Conservation (phyloP, 192 early-diverging fungal species). For the Coemansia sp. region DNA sequence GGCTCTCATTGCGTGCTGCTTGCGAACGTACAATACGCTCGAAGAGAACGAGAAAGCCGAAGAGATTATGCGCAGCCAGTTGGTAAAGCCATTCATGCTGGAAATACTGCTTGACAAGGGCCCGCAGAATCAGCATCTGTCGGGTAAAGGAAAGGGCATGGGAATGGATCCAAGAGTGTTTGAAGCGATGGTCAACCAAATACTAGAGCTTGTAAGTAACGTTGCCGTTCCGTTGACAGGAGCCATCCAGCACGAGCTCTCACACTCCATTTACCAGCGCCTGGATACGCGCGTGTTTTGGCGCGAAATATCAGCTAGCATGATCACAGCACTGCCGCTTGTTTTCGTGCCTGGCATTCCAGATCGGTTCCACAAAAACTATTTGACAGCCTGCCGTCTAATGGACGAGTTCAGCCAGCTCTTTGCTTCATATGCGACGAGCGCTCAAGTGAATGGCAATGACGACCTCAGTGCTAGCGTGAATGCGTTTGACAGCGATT, state of each 20-base stretch:
- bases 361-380: conserved; percentile 42
- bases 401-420: conserved; percentile 23
- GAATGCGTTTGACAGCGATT: conserved; percentile 2
- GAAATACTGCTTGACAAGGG: conserved; percentile 9
- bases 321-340: conserved; percentile 25
- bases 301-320: conserved; percentile 21
- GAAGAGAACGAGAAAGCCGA: conserved; percentile 28
- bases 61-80: conserved; percentile 14
- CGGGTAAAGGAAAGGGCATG: conserved; percentile 36
- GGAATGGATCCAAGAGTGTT: conserved; percentile 30
- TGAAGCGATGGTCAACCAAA: conserved; percentile 12
- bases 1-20: conserved; percentile 20
- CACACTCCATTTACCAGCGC: conserved; percentile 1
- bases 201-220: conserved; percentile 15
- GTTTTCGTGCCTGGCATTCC: conserved; percentile 52
- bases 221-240: conserved; percentile 16
- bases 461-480: neutral
- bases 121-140: neutral
- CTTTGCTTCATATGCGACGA: conserved; percentile 6
- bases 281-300: conserved; percentile 37
- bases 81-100: conserved; percentile 23
- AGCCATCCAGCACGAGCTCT: conserved; percentile 13
- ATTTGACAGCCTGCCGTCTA: conserved; percentile 16
- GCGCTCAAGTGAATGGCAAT: neutral
- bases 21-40: conserved; percentile 34